These are phyloP conservation scores for Alternaria sp. DNA, from an alignment of 2,329 filamentous ascomycete species.

Conservation along the genomic window DNA sequence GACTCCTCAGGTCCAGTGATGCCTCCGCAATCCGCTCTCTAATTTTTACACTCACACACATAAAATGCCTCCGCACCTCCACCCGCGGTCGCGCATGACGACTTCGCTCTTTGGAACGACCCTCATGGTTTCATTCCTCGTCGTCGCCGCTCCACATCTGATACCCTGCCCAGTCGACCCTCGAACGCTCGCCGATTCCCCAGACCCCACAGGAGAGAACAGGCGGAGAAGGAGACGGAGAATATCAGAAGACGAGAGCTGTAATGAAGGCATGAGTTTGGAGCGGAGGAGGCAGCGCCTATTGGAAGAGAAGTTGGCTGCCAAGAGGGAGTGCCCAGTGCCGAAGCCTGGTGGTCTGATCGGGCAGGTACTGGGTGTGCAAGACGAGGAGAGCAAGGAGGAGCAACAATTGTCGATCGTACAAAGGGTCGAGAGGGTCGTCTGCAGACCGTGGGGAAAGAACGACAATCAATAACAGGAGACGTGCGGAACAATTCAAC, in stretches of 20 bases:
- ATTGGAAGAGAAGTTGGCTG: slow-evolving; percentile 33
- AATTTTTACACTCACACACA: slow-evolving; percentile 23
- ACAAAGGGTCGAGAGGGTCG: slow-evolving; percentile 22
- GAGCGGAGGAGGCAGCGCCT: slow-evolving; percentile 24
- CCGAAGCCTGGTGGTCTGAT: slow-evolving; percentile 86
- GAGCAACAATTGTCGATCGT: slow-evolving; percentile 20
- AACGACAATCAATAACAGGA: slow-evolving; percentile 21
- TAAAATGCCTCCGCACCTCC: slow-evolving; percentile 81
- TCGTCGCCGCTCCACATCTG: slow-evolving; percentile 88
- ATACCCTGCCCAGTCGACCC: slow-evolving; percentile 87
- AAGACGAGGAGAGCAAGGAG: slow-evolving; percentile 32
- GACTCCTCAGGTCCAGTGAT: slow-evolving; percentile 34
- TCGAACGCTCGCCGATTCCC: slow-evolving; percentile 77
- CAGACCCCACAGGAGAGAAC: slow-evolving; percentile 41
- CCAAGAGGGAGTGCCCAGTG: slow-evolving; percentile 82
- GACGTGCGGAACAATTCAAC: background rate
- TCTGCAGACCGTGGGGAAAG: slow-evolving; percentile 21
- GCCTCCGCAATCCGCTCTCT: slow-evolving; percentile 34
- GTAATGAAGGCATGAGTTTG: slow-evolving; percentile 34
- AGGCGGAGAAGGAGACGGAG: slow-evolving; percentile 55
- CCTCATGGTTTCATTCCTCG: slow-evolving; percentile 86
- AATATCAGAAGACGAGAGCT: slow-evolving; percentile 35
- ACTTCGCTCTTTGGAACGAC: slow-evolving; percentile 96
- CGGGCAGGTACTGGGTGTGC: slow-evolving; percentile 77
- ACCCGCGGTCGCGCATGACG: slow-evolving; percentile 92